A percentile compares a stretch with the other conserved stretches of the same genome.
phyloP scores from a whole-genome alignment of 805 yeast genomes.

The Yamadazyma paraphyllophila region DNA sequence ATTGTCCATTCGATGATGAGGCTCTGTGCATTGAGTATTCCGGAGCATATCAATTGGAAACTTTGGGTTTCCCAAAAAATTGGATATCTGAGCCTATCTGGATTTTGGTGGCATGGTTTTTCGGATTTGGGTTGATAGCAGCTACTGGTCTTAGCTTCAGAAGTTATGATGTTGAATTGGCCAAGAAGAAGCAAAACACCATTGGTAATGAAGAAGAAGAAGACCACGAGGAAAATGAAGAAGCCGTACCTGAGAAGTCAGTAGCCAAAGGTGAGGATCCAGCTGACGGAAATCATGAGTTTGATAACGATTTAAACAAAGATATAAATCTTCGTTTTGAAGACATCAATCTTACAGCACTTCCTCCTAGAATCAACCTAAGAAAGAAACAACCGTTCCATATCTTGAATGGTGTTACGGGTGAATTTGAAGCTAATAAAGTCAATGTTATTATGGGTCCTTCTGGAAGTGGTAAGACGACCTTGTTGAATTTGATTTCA shows the following conservation, averaged over 20 bases:
- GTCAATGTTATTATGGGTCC: constrained; percentile 48
- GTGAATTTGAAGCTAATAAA: constrained; percentile 29
- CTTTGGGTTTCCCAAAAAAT: constrained; percentile 58
- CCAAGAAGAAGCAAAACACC: constrained; percentile 35
- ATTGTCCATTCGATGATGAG: constrained; percentile 40
- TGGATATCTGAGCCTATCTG: constrained; percentile 70
- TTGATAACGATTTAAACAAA: constrained; percentile 12
- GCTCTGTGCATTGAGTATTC: constrained; percentile 41
- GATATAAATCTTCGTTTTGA: constrained; percentile 17
- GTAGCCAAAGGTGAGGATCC: neutral
- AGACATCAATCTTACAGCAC: constrained; percentile 45
- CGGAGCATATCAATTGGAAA: constrained; percentile 52
- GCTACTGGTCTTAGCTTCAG: constrained; percentile 46
- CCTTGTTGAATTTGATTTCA: constrained; percentile 44
- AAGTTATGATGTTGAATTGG: constrained; percentile 53
- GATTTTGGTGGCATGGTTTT: constrained; percentile 54
- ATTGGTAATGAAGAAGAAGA: constrained; percentile 27
- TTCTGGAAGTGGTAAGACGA: constrained; percentile 45
- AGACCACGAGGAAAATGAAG: constrained; percentile 9
- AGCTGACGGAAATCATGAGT: neutral
- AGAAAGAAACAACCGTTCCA: constrained; percentile 11
- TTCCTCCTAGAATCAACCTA: constrained; percentile 40
- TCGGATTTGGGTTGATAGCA: constrained; percentile 53
- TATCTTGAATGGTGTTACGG: constrained; percentile 27
- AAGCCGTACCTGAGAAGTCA: neutral